Evolutionary conservation across 2,329 filamentous ascomycete species (phyloP).

Genomic region (Penicillium sp.): DNA sequence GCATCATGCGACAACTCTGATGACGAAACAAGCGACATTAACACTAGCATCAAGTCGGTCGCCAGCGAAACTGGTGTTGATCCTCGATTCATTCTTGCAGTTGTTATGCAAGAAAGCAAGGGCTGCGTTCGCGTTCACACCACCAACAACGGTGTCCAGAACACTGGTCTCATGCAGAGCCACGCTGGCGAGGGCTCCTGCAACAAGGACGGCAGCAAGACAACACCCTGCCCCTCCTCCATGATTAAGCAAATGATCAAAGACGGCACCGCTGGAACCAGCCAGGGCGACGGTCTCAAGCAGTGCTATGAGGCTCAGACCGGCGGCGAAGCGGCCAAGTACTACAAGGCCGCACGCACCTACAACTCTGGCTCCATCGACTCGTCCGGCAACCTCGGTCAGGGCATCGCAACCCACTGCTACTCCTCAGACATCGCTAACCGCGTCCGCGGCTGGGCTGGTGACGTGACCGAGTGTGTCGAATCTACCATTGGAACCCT

Average conservation of each 20-base stretch:
- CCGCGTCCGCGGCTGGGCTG: slow-evolving; percentile 22
- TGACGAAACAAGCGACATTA: slow-evolving; percentile 26
- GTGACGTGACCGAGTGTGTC: slow-evolving; percentile 16
- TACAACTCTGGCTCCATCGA: slow-evolving; percentile 38
- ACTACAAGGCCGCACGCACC: slow-evolving; percentile 31
- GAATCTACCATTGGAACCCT: slow-evolving; percentile 12
- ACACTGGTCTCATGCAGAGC: slow-evolving; percentile 36
- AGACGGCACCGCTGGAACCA: slow-evolving; percentile 34
- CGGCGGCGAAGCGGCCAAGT: slow-evolving; percentile 18
- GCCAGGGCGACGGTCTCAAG: slow-evolving; percentile 29
- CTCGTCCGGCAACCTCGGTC: slow-evolving; percentile 25
- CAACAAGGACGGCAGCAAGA: slow-evolving; percentile 22
- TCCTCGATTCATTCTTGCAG: slow-evolving; percentile 38
- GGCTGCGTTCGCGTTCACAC: slow-evolving; percentile 40
- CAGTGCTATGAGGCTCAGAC: slow-evolving; percentile 25
- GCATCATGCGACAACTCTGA: slow-evolving; percentile 20
- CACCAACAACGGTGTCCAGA: slow-evolving; percentile 36
- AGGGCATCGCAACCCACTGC: slow-evolving; percentile 23
- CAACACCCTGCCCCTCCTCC: slow-evolving; percentile 20
- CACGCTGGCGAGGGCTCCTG: slow-evolving; percentile 29
- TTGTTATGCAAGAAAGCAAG: slow-evolving; percentile 41
- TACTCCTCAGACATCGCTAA: slow-evolving; percentile 25
- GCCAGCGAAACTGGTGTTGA: slow-evolving; percentile 28
- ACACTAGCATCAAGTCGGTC: slow-evolving; percentile 28
- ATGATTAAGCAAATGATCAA: slow-evolving; percentile 34